Conservation (phyloP, 768 basidiomycete genomes). For the Leccinum boreale region DNA sequence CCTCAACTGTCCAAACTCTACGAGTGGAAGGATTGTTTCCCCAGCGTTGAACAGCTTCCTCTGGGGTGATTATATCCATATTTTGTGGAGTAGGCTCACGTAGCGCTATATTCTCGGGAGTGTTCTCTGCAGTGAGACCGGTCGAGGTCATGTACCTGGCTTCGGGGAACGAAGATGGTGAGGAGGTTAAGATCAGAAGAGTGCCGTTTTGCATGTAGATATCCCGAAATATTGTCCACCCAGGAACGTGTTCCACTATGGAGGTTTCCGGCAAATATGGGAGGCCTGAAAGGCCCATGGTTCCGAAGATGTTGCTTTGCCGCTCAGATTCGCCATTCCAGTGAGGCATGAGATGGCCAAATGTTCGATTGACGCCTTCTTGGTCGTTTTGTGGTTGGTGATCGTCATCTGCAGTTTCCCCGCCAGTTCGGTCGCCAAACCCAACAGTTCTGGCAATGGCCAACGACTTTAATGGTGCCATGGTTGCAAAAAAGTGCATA, state of each 20-base stretch:
- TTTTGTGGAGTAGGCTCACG: slow-evolving; percentile 65
- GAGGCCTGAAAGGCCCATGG: slow-evolving; percentile 4
- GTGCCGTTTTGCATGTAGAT: slow-evolving; percentile 86
- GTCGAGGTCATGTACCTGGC: slow-evolving; percentile 63
- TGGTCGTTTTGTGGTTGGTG: slow-evolving; percentile 4
- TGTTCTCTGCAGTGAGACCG: slow-evolving; percentile 53
- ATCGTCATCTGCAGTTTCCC: neutral
- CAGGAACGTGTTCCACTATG: slow-evolving; percentile 64
- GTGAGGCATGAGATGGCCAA: neutral
- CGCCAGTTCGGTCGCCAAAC: slow-evolving; percentile 9
- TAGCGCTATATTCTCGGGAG: slow-evolving; percentile 59
- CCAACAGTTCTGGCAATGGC: slow-evolving; percentile 33
- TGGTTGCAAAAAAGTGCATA: slow-evolving; percentile 50
- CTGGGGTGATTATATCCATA: slow-evolving; percentile 58
- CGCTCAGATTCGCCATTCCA: neutral
- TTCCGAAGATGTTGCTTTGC: neutral
- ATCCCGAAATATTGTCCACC: slow-evolving; percentile 83
- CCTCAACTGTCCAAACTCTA: slow-evolving; percentile 64
- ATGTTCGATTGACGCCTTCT: neutral
- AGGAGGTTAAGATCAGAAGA: slow-evolving; percentile 60
- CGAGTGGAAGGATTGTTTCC: slow-evolving; percentile 41
- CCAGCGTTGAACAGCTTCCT: slow-evolving; percentile 63
- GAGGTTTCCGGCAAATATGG: slow-evolving; percentile 47
- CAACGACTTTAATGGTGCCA: slow-evolving; percentile 31
- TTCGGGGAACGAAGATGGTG: slow-evolving; percentile 43